Evolutionary conservation across 768 basidiomycete genomes (phyloP).

Genomic region (Pleurotus giganteus): DNA sequence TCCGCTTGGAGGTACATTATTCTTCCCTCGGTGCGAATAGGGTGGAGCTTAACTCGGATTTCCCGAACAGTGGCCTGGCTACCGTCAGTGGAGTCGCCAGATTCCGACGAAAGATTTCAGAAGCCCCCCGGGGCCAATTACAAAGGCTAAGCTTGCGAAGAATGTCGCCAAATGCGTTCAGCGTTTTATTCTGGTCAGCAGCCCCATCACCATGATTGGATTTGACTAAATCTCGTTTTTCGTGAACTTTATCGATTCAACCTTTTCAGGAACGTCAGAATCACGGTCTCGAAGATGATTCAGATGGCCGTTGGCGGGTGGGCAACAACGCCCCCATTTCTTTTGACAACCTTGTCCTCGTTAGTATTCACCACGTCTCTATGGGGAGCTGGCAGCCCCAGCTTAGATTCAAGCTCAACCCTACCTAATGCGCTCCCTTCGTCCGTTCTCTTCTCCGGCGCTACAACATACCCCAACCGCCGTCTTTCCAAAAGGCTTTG

Average conservation of each 20-base stretch:
- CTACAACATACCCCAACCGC: too few species aligned
- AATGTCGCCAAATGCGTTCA: constrained; percentile 76
- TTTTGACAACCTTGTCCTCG: constrained; percentile 67
- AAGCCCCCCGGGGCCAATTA: constrained; percentile 76
- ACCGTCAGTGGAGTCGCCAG: constrained; percentile 74
- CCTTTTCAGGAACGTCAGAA: constrained; percentile 43
- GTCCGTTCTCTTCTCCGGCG: too few species aligned
- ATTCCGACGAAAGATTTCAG: constrained; percentile 82
- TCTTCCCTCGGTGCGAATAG: constrained; percentile 1
- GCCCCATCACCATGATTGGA: not conserved
- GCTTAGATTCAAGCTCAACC: constrained; percentile 52
- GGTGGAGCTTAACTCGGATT: constrained; percentile 12
- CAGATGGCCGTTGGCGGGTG: constrained; percentile 62
- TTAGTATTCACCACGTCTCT: constrained; percentile 81
- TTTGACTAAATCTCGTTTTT: not conserved
- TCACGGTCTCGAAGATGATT: constrained; percentile 61
- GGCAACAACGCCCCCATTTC: constrained; percentile 48
- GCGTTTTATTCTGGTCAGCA: constrained; percentile 60
- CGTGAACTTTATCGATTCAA: not conserved
- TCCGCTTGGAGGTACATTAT: constrained; percentile 63
- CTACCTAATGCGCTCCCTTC: not conserved
- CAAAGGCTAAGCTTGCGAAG: constrained; percentile 72
- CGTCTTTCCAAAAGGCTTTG: too few species aligned
- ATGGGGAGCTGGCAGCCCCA: constrained; percentile 85
- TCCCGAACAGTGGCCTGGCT: constrained; percentile 69